Evolutionary conservation across 495 filamentous ascomycete species (phyloP).

Genomic region (Tuber umbilicatum): DNA sequence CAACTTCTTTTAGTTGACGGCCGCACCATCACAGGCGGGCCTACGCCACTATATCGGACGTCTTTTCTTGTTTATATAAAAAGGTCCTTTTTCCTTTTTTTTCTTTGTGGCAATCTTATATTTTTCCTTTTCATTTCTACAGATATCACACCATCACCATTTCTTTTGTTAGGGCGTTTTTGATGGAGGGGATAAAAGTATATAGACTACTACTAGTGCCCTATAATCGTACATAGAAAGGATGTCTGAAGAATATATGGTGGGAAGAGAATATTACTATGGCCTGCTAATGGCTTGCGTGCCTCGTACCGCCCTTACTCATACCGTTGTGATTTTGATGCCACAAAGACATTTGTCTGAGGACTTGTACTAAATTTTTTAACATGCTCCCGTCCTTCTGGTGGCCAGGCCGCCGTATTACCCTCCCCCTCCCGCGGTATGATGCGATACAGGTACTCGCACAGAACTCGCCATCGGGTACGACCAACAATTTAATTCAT

Average conservation of each 20-base stretch:
- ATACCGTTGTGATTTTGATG: neutral
- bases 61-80: neutral
- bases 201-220: neutral
- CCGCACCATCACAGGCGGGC: neutral
- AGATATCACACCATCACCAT: neutral
- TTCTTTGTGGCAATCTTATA: neutral
- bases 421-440: no score
- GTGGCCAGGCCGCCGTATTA: neutral
- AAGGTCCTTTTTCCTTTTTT: neutral
- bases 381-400: neutral
- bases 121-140: neutral
- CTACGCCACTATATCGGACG: neutral
- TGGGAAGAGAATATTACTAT: neutral
- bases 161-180: neutral
- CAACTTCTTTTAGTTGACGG: neutral
- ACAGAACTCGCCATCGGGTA: neutral
- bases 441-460: neutral
- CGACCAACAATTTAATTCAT: neutral
- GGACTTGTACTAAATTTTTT: neutral
- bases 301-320: neutral
- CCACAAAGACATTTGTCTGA: neutral
- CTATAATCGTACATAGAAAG: neutral
- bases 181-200: neutral
- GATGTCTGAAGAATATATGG: neutral
- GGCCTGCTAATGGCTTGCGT: neutral